These are phyloP conservation scores for Antarctomyces pellizariae DNA, from an alignment of 495 filamentous ascomycete genomes.

Conservation along the genomic window DNA sequence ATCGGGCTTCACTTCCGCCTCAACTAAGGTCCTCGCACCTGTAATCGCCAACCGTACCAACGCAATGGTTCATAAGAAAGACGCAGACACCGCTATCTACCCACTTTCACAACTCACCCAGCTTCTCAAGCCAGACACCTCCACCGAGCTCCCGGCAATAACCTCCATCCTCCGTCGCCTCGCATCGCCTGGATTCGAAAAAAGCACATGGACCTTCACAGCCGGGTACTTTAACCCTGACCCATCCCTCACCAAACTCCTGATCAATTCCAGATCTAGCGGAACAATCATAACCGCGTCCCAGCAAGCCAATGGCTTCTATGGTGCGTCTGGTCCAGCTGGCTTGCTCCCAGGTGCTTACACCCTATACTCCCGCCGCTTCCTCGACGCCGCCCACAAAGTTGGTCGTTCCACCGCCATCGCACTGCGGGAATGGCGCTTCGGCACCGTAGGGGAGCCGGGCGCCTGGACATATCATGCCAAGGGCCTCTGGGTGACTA, in stretches of 20 bases:
- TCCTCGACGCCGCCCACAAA: slow-evolving; percentile 44
- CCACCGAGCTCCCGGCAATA: slow-evolving; percentile 71
- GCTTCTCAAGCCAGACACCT: slow-evolving; percentile 51
- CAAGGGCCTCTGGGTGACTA: slow-evolving; percentile 82
- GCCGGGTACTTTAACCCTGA: slow-evolving; percentile 97
- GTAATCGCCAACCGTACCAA: slow-evolving; percentile 27
- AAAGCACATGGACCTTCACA: slow-evolving; percentile 79
- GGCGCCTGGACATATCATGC: slow-evolving; percentile 95
- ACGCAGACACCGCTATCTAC: slow-evolving; percentile 53
- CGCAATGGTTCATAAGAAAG: slow-evolving; percentile 10
- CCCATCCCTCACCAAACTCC: slow-evolving; percentile 48
- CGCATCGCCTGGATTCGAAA: slow-evolving; percentile 29
- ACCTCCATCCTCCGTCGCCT: slow-evolving; percentile 47
- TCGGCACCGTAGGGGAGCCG: slow-evolving; percentile 53
- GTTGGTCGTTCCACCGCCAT: slow-evolving; percentile 35
- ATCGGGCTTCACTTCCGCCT: slow-evolving; percentile 36
- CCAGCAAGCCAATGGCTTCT: slow-evolving; percentile 89
- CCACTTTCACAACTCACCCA: slow-evolving; percentile 70
- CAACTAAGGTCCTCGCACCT: slow-evolving; percentile 37
- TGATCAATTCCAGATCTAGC: slow-evolving; percentile 43
- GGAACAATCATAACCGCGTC: slow-evolving; percentile 87
- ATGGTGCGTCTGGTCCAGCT: slow-evolving; percentile 64
- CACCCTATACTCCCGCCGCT: slow-evolving; percentile 61
- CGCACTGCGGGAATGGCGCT: slow-evolving; percentile 70
- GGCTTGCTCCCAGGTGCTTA: slow-evolving; percentile 83